Percentiles rank a stretch among this genome's conserved stretches.
phyloP scores from a whole-genome alignment of 2,329 filamentous ascomycete genomes.

The Penicillium sp. region DNA sequence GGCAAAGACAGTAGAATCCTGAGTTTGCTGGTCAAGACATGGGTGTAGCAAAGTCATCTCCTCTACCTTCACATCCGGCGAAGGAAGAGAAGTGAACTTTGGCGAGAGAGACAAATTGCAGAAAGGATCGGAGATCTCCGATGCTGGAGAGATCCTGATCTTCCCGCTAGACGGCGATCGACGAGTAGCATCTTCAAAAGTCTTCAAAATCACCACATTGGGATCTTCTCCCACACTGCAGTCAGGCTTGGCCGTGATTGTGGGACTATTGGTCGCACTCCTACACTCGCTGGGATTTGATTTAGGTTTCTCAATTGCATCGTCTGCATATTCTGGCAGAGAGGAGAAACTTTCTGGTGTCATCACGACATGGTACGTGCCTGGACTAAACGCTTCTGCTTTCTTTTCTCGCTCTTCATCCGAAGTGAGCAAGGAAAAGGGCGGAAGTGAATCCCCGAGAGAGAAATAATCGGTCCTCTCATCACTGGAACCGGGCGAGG shows the following conservation, averaged over 20 bases:
- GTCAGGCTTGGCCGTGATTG: constrained; percentile 25
- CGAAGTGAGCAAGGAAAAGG: constrained; percentile 52
- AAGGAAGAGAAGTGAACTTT: constrained; percentile 23
- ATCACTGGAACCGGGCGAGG: constrained; percentile 29
- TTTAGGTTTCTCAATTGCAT: constrained; percentile 28
- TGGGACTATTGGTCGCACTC: constrained; percentile 27
- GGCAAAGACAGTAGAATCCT: constrained; percentile 36
- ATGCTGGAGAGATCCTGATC: constrained; percentile 35
- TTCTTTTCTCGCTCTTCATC: constrained; percentile 60
- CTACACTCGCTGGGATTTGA: constrained; percentile 20
- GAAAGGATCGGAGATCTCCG: constrained; percentile 31
- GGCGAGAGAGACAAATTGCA: constrained; percentile 28
- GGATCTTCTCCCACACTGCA: constrained; percentile 38
- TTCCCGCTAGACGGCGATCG: constrained; percentile 32
- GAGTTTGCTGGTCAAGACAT: constrained; percentile 21
- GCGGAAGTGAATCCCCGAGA: constrained; percentile 50
- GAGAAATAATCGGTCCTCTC: constrained; percentile 30
- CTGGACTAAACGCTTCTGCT: constrained; percentile 51
- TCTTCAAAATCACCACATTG: constrained; percentile 51
- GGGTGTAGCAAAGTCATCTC: constrained; percentile 18
- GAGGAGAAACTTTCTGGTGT: constrained; percentile 55
- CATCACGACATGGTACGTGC: constrained; percentile 56
- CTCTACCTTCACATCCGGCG: constrained; percentile 25
- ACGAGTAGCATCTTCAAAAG: constrained; percentile 49
- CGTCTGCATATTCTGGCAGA: constrained; percentile 51